phyloP scores from a whole-genome alignment of 768 basidiomycete species.

The Pisolithus sp. region DNA sequence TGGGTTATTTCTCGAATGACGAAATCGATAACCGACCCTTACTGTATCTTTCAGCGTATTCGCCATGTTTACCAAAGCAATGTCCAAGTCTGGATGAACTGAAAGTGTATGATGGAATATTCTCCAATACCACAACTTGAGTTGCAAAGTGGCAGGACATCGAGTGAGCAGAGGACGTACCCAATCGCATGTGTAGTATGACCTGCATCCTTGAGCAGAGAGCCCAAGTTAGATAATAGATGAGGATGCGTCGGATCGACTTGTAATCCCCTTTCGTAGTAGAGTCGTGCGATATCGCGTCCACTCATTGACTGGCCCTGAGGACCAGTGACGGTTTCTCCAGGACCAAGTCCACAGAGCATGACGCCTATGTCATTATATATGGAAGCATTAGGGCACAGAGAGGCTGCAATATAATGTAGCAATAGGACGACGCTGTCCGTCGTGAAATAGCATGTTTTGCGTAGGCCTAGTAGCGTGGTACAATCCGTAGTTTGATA shows the following conservation, averaged over 20 bases:
- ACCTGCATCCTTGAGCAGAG: conserved; percentile 44
- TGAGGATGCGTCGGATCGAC: conserved; percentile 43
- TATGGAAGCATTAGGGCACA: conserved; percentile 39
- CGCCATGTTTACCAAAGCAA: conserved; percentile 46
- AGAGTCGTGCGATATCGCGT: conserved; percentile 34
- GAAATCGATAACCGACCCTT: conserved; percentile 4
- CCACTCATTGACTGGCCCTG: conserved; percentile 20
- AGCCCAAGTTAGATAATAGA: conserved; percentile 45
- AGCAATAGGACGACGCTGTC: conserved; percentile 37
- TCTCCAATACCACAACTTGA: conserved; percentile 15
- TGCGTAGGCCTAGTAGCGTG: conserved; percentile 18
- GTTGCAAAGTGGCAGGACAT: not conserved
- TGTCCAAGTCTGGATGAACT: conserved; percentile 41
- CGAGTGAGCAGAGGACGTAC: conserved; percentile 19
- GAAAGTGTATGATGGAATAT: conserved; percentile 36
- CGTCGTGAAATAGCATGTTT: conserved; percentile 25
- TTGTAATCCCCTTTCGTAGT: conserved; percentile 40
- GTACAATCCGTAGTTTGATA: conserved; percentile 30
- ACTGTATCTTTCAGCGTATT: conserved; percentile 47
- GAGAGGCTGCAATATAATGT: conserved; percentile 42
- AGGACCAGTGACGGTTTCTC: conserved; percentile 14
- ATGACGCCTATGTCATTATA: conserved; percentile 48
- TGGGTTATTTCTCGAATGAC: not conserved
- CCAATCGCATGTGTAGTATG: conserved; percentile 35
- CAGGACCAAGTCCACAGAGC: conserved; percentile 30